phyloP scores from a whole-genome alignment of 495 filamentous ascomycete genomes.

The Podospora sp. region DNA sequence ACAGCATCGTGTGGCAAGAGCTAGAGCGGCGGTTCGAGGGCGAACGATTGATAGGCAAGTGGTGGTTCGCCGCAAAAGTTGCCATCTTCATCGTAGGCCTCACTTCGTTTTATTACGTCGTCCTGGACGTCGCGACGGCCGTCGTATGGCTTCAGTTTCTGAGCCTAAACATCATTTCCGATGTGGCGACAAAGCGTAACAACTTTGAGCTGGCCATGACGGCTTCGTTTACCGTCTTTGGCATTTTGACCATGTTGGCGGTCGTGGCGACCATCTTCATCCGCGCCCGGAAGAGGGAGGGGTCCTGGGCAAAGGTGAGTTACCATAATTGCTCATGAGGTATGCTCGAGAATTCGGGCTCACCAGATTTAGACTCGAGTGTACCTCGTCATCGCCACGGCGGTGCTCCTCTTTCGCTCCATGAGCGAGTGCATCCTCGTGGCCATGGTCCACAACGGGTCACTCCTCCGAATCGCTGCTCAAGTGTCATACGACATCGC shows the following conservation, averaged over 20 bases:
- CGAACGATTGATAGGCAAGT: background rate
- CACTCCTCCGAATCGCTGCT: background rate
- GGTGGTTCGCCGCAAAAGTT: constrained; percentile 23
- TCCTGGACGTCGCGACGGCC: constrained; percentile 17
- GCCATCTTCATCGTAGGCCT: constrained; percentile 16
- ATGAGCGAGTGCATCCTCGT: background rate
- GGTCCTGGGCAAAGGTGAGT: background rate
- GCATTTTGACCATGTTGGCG: background rate
- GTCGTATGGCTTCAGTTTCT: constrained; percentile 27
- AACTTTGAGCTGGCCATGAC: constrained; percentile 25
- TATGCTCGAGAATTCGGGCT: too few species aligned
- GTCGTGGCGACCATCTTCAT: background rate
- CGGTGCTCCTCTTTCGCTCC: background rate
- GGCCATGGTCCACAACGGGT: background rate
- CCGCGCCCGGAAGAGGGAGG: background rate
- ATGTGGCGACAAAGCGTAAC: constrained; percentile 23
- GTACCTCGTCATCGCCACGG: background rate
- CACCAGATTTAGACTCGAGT: background rate
- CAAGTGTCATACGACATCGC: background rate
- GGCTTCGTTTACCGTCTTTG: constrained; percentile 20
- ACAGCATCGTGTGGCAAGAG: constrained; percentile 23
- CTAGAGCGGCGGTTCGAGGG: constrained; percentile 8
- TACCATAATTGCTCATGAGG: too few species aligned
- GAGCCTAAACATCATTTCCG: constrained; percentile 26
- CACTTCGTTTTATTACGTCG: constrained; percentile 20